These are phyloP conservation scores for Trypanosoma vivax DNA, from an alignment of 208 protist species.

Conservation along the genomic window DNA sequence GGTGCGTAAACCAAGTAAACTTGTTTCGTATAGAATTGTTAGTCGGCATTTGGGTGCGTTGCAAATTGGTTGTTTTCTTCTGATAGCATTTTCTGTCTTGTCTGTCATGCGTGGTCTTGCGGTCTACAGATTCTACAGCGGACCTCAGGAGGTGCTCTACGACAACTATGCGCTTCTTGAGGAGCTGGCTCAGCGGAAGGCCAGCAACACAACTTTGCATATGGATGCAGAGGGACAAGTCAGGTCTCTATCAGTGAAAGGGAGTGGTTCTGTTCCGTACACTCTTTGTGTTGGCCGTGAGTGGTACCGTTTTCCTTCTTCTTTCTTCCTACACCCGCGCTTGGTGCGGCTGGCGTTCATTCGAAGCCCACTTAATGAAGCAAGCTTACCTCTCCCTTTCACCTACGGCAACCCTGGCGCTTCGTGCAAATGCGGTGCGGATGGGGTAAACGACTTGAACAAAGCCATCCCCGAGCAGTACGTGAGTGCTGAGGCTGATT, in stretches of 20 bases:
- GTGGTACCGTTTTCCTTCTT: constrained; percentile 92
- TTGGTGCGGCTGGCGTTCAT: constrained; percentile 36
- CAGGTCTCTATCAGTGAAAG: no score
- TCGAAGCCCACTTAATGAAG: constrained; percentile 20
- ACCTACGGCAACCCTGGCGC: neutral
- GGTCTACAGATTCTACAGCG: constrained; percentile 67
- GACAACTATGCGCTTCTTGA: constrained; percentile 50
- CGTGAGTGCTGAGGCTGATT: constrained; percentile 28
- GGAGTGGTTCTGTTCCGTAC: constrained; percentile 10
- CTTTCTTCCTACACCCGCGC: constrained; percentile 84
- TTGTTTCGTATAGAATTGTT: no score
- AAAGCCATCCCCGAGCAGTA: constrained; percentile 45
- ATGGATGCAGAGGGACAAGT: no score
- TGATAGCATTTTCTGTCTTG: constrained; percentile 43
- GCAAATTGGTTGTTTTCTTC: constrained; percentile 22
- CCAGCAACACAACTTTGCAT: neutral
- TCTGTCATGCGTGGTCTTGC: constrained; percentile 60
- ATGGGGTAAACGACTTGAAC: constrained; percentile 45
- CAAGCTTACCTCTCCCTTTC: constrained; percentile 41
- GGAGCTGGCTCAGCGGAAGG: constrained; percentile 19
- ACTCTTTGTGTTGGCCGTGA: constrained; percentile 90
- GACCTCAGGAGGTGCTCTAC: constrained; percentile 55
- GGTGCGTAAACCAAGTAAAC: no score
- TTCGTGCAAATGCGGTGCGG: constrained; percentile 34
- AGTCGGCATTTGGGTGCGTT: no score